Evolutionary conservation across 2,329 filamentous ascomycete species (phyloP), one percentile per base, ranked within the genome.

Genomic region (Fusarium sp.): DNA sequence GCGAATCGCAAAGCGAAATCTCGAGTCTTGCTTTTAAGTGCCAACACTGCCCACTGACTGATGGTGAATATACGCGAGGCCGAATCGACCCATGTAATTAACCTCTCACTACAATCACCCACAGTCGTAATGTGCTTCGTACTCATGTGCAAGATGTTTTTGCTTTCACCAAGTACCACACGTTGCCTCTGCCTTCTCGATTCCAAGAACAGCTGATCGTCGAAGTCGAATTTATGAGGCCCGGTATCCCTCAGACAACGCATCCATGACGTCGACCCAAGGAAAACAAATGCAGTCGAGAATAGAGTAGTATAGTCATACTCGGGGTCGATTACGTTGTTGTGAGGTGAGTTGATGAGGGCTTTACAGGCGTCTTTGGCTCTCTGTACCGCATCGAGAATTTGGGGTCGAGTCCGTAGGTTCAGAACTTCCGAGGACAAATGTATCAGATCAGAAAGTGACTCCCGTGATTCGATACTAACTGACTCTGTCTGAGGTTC

Each of bases 71-170:
- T 7, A 4, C 34, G 5, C 1, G 34, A 37, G 10, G 18, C 34
- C 2, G 34, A 11, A 11, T 37, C 34, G 0, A 37, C 34, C 34
- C 34, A 37, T 6, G 34, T 11, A 11, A 37, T 37, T 3, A 37
- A 7, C 16, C 18, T 37, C 2, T n/a, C 9, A 11, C 18, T n/a
- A n/a, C 34, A n/a, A 2, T 4, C 1, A 0, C 1, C 1, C 16
- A n/a, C 34, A 3, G 18, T n/a, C 0, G 16, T 9, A 11, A n/a
- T 6, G 5, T 2, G 5, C 5, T 4, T n/a, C 10, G 34, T 4
- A 5, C 16, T 37, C 11, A 37, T n/a, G 0, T 37, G 32, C 5
- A 37, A 3, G 16, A 37, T 6, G 1, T n/a, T n/a, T 4, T 18
- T 16, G 16, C 4, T 7, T 4, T n/a, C 16, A 3, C 9, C 5